Evolutionary conservation across 2,329 filamentous ascomycete species (phyloP), one percentile per base, ranked within the genome.

Genomic region (Scleromitrula shiraiana): DNA sequence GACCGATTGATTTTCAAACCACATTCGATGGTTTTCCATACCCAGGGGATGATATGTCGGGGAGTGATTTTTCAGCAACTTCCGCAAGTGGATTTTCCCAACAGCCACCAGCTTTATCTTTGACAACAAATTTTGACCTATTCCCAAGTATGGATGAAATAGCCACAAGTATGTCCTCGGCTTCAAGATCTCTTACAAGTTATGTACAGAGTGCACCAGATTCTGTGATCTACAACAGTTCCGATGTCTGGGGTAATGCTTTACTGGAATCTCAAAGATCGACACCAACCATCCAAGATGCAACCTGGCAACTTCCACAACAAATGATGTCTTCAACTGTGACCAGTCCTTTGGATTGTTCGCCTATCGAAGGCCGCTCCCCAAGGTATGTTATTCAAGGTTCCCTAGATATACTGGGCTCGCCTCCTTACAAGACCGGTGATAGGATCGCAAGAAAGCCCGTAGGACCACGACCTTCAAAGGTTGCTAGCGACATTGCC

Each of bases 301-400:
- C 60, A 38, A 32, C 50, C 12, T 62, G 58, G 59, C 24, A 53
- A n/a, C 33, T 59, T 19, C 46, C 53, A 33, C 35, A 50, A 41
- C 54, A 53, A 41, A 53, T 61, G 40, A 56, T 58, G 50, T 52
- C 52, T 39, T 53, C 56, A 22, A 36, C 51, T 42, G 53, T 53
- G 22, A 59, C 55, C 32, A 60, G 56, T 51, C 59, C 62, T 33
- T 51, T 58, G 37, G 53, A 59, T n/a, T 58, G 60, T 51, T 59
- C 59, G 10, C 57, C 60, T 39, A 38, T 60, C 32, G 59, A 58
- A 55, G 52, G 50, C 41, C 37, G 56, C 37, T 63, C 62, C 41
- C 61, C 62, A n/a, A 62, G 53, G 56, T 64, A 62, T 54, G 56
- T 60, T 49, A 50, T 56, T 51, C 57, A 62, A 40, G 32, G 40